phyloP scores from a whole-genome alignment of 768 basidiomycete species.

The Coprinopsis marcescibilis region DNA sequence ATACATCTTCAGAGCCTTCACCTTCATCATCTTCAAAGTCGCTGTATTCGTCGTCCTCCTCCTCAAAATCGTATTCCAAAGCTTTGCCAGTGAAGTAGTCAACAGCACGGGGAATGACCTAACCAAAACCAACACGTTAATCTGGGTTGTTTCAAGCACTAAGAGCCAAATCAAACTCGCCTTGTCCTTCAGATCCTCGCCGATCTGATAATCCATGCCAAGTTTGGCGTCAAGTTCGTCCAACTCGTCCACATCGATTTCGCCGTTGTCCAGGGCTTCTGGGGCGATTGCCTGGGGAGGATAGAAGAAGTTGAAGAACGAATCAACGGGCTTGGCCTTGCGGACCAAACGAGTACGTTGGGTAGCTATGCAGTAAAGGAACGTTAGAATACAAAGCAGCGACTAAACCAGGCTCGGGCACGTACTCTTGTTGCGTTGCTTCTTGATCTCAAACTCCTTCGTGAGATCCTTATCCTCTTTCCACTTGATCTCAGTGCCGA shows the following conservation, averaged over 20 bases:
- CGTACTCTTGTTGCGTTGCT: constrained; percentile 97
- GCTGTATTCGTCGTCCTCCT: constrained; percentile 54
- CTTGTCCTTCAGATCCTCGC: constrained; percentile 97
- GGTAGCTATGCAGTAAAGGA: constrained; percentile 46
- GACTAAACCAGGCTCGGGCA: constrained; percentile 8
- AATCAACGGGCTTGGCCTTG: constrained; percentile 87
- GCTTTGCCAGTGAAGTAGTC: constrained; percentile 99
- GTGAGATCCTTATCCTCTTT: constrained; percentile 98
- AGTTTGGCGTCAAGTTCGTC: constrained; percentile 91
- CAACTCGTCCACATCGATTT: constrained; percentile 78
- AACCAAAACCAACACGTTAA: neutral
- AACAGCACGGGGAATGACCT: constrained; percentile 92
- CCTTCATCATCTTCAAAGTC: constrained; percentile 55
- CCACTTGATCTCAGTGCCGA: constrained; percentile 94
- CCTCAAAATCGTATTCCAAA: constrained; percentile 69
- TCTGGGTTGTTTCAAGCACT: neutral
- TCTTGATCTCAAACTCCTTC: constrained; percentile 97
- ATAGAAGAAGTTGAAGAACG: constrained; percentile 98
- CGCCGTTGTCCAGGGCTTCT: constrained; percentile 60
- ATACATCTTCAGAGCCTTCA: constrained; percentile 45
- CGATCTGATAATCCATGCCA: constrained; percentile 96
- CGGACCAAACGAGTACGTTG: constrained; percentile 77
- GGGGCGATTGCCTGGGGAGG: constrained; percentile 72
- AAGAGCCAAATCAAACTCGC: constrained; percentile 29
- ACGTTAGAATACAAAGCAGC: constrained; percentile 3